These are phyloP conservation scores for Neurospora sp. DNA, from an alignment of 495 filamentous ascomycete genomes.

Conservation along the genomic window DNA sequence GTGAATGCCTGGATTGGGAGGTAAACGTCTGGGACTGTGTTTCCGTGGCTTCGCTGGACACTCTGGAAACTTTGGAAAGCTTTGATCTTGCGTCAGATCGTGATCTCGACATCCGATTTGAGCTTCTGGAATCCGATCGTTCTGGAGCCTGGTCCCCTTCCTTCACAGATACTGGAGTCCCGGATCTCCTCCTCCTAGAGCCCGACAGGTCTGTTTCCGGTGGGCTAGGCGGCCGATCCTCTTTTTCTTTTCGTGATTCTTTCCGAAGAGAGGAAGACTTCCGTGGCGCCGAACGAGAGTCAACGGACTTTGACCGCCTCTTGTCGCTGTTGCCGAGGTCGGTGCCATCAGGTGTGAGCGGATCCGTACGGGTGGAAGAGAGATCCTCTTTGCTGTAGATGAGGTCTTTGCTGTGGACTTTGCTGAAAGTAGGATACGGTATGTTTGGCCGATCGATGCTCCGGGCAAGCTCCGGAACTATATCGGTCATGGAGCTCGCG, in stretches of 20 bases:
- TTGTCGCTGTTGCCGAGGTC: constrained; percentile 52
- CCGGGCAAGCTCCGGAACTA: constrained; percentile 41
- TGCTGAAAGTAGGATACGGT: constrained; percentile 80
- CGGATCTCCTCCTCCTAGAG: constrained; percentile 29
- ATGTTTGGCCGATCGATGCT: constrained; percentile 45
- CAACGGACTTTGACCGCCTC: constrained; percentile 30
- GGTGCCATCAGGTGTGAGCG: constrained; percentile 70
- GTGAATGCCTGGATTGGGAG: neutral
- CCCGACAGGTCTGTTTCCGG: constrained; percentile 46
- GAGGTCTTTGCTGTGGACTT: constrained; percentile 79
- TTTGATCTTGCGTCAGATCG: constrained; percentile 36
- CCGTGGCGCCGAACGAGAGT: constrained; percentile 11
- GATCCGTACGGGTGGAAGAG: constrained; percentile 33
- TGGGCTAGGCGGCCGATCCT: constrained; percentile 42
- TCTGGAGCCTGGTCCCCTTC: constrained; percentile 21
- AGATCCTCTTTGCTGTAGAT: constrained; percentile 53
- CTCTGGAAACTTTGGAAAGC: constrained; percentile 33
- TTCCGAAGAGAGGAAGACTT: constrained; percentile 23
- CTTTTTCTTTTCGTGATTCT: constrained; percentile 28
- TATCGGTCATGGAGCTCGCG: constrained; percentile 31
- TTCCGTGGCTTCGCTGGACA: constrained; percentile 36
- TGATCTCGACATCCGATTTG: constrained; percentile 30
- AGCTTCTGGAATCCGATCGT: constrained; percentile 28
- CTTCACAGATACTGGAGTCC: constrained; percentile 22
- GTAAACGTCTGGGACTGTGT: constrained; percentile 5